A percentile compares a stretch with the other conserved stretches of the same genome.
These are phyloP conservation scores for Datisca glomerata DNA, from an alignment of 306 rosid species.

Conservation along the genomic window DNA sequence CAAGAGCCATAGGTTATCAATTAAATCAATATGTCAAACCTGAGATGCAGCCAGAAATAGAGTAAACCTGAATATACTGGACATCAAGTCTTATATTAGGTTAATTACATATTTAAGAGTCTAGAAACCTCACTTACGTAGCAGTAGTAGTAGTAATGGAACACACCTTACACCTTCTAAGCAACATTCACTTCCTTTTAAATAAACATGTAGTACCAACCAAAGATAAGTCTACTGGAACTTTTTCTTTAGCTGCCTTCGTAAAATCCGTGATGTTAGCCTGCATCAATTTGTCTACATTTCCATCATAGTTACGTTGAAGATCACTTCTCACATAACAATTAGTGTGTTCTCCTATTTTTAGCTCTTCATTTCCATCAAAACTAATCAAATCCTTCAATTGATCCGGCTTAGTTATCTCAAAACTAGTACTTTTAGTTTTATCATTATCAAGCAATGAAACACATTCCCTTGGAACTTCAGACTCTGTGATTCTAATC, in stretches of 20 bases:
- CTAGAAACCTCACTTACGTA: no score
- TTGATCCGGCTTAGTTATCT: slow-evolving; percentile 27
- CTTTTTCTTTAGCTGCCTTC: slow-evolving; percentile 13
- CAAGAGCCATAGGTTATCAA: no score
- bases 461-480: slow-evolving; percentile 19
- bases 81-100: no score
- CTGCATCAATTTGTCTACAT: slow-evolving; percentile 14
- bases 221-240: slow-evolving; percentile 18
- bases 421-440: slow-evolving; percentile 27
- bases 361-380: slow-evolving; percentile 14
- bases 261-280: slow-evolving; percentile 24
- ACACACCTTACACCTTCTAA: no score
- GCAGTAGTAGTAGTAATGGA: no score
- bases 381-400: slow-evolving; percentile 31
- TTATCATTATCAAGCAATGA: slow-evolving; percentile 45
- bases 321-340: no score
- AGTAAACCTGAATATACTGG: no score
- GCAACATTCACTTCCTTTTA: slow-evolving; percentile 41
- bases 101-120: no score
- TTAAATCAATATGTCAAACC: no score
- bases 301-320: slow-evolving; percentile 11
- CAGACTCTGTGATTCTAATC: slow-evolving; percentile 10
- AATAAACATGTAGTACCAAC: slow-evolving; percentile 28
- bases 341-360: no score
- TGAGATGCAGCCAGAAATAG: no score